Evolutionary conservation across 2,329 filamentous ascomycete species (phyloP).

Genomic region (Aspergillus brunneoviolaceus): DNA sequence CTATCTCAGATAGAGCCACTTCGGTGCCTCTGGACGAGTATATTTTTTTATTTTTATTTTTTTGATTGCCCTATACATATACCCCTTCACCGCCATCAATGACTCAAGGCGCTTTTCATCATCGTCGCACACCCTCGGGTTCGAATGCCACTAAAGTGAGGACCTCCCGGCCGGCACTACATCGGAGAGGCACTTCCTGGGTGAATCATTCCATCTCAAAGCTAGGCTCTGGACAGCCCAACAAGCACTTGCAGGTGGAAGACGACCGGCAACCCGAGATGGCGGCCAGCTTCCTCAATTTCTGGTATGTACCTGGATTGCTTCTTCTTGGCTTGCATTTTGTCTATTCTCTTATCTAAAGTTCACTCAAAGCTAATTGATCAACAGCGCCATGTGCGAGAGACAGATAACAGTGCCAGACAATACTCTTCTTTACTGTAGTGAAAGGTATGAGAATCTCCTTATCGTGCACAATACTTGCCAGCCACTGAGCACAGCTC

Average conservation of each 20-base stretch:
- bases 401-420: constrained; percentile 63
- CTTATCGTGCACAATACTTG: constrained; percentile 16
- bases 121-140: constrained; percentile 36
- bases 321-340: constrained; percentile 19
- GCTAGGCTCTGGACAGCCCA: constrained; percentile 31
- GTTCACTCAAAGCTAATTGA: constrained; percentile 26
- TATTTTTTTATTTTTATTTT: constrained; percentile 7
- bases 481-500: constrained; percentile 7
- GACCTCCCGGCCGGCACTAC: constrained; percentile 30
- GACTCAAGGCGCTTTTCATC: constrained; percentile 33
- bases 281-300: constrained; percentile 47
- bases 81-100: constrained; percentile 40
- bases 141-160: constrained; percentile 34
- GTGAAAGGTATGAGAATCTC: constrained; percentile 54
- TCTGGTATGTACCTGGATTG: constrained; percentile 39
- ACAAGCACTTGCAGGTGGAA: constrained; percentile 20
- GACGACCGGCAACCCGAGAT: constrained; percentile 38
- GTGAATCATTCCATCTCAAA: constrained; percentile 34
- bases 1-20: constrained; percentile 17
- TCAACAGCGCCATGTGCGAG: constrained; percentile 61
- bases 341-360: constrained; percentile 21
- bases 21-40: constrained; percentile 6
- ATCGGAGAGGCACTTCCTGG: constrained; percentile 35
- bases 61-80: constrained; percentile 19
- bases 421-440: constrained; percentile 63